Percentiles rank a stretch among this genome's conserved stretches.
phyloP scores from a whole-genome alignment of 176 grass and related monocot species.

The Otatea glauca region DNA sequence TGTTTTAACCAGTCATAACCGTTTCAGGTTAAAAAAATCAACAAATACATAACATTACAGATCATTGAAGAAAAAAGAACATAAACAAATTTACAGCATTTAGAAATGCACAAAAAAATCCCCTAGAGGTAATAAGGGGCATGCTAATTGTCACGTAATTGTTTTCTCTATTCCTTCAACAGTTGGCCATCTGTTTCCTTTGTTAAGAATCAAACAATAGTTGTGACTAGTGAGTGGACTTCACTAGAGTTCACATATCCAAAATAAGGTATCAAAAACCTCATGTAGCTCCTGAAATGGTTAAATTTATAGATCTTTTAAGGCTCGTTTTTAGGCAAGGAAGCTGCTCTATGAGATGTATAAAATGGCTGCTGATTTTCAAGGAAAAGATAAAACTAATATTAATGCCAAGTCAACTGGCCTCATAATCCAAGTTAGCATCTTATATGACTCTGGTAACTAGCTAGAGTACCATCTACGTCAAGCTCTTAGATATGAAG shows the following conservation, averaged over 20 bases:
- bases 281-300: background rate
- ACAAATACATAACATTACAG: background rate
- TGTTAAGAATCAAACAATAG: no score
- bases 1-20: background rate
- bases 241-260: no score
- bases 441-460: background rate
- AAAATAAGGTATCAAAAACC: background rate
- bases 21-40: background rate
- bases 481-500: background rate
- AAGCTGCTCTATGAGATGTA: background rate
- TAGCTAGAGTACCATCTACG: background rate
- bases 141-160: background rate
- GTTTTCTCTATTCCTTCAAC: background rate
- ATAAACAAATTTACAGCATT: background rate
- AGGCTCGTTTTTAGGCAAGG: background rate
- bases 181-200: background rate
- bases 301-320: background rate
- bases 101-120: background rate
- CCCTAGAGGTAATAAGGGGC: background rate
- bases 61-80: background rate
- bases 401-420: background rate
- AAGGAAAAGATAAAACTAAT: background rate
- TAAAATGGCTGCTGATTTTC: background rate
- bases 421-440: background rate
- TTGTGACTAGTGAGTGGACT: no score